Base-by-base conservation (phyloP, 108 stramenopile species). In the Fragilaria crotonensis region DNA sequence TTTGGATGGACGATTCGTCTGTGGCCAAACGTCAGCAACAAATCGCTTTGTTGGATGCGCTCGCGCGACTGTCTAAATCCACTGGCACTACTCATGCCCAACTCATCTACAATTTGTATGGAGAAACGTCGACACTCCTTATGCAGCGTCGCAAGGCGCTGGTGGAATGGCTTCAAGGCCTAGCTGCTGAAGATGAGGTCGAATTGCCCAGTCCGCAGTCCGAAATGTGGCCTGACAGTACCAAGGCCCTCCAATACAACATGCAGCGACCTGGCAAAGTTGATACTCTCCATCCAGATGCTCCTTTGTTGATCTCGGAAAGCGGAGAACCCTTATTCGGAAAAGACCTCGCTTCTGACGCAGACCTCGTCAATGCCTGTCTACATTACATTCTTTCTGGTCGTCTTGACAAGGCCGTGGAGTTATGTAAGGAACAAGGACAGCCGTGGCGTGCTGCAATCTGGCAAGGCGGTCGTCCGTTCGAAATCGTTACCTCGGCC, bases 371-470 rank as follows among this genome's bases (percentile, higher is more conserved):
- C 33, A 55, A 76, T 4, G 64, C 73, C 5, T 77, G 79, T 51
- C 54, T 91, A 28, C 51, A 65, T 3, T 60, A 70, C 7, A 56
- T 87, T 57, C 65, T 85, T 29, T 66, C 84, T 7, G 89, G 89
- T 18, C 64, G 70, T 23, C 20, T 66, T 5, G 57, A 71, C 11
- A 70, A 83, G 29, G 85, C 85, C 5, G 41, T 62, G 23, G 57
- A 72, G 18, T 53, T 91, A n/a, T 67, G 57, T 20, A 62, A 67
- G 5, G 59, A 72, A 14, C 66, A 68, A 25, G 85, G 85, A 49
- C 78, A 83, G 56, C 68, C 84, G 0, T 85, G 84, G 84, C 64
- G 79, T 59, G 79, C 84, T 14, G 78, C 72, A 5, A 59, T 62
- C 5, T 87, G 79, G 84, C 48, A 57, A 11, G 89, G 89, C 20